phyloP scores from a whole-genome alignment of 2,329 filamentous ascomycete species.

The Talaromyces sp. region DNA sequence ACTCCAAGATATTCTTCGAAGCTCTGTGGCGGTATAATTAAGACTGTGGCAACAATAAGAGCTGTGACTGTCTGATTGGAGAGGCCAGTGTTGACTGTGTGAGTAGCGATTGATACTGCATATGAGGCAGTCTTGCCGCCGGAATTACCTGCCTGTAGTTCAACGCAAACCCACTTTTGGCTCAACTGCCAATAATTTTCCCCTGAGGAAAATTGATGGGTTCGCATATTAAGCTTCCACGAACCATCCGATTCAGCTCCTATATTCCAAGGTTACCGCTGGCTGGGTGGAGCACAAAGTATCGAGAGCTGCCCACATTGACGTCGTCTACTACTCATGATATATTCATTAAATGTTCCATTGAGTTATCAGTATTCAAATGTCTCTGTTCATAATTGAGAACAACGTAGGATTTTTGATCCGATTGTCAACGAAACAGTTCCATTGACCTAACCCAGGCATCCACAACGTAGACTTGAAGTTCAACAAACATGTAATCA shows the following conservation, averaged over 20 bases:
- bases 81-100: background rate
- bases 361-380: background rate
- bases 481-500: background rate
- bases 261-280: background rate
- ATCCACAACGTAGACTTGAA: background rate
- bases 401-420: background rate
- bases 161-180: background rate
- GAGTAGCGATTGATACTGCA: background rate
- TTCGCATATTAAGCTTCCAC: background rate
- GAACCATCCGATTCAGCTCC: background rate
- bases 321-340: conserved; percentile 9
- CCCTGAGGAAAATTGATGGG: background rate
- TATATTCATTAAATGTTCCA: background rate
- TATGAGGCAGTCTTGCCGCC: background rate
- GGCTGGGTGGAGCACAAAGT: background rate
- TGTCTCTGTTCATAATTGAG: background rate
- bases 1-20: background rate
- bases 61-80: background rate
- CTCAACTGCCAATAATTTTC: background rate
- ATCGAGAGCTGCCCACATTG: background rate
- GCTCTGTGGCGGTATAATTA: background rate
- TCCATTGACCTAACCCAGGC: background rate
- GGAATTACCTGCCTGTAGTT: background rate
- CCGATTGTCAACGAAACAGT: background rate
- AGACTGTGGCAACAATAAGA: background rate